Percentiles rank a stretch among this genome's conserved stretches.
These are phyloP conservation scores for Mrakia hoshinonis DNA, from an alignment of 768 basidiomycete genomes.

Conservation along the genomic window DNA sequence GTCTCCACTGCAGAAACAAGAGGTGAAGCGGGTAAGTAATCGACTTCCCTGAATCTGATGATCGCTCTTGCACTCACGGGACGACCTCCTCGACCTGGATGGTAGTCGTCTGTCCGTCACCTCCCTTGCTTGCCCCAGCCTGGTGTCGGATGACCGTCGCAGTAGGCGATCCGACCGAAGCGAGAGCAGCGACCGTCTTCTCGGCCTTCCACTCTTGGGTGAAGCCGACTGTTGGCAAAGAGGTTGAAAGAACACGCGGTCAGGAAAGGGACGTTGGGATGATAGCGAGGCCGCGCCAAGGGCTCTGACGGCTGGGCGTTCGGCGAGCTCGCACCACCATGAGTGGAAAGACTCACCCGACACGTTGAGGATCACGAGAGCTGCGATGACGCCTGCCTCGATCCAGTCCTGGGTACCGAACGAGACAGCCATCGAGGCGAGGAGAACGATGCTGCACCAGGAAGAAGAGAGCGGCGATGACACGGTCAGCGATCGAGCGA, in stretches of 20 bases:
- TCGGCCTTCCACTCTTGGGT: constrained; percentile 42
- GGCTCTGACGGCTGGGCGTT: not conserved
- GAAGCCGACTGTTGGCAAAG: constrained; percentile 38
- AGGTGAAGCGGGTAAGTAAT: too few relatives aligned
- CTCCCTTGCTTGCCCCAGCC: constrained; percentile 21
- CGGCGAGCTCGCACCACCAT: not conserved
- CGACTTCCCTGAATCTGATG: too few relatives aligned
- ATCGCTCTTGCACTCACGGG: constrained; percentile 34
- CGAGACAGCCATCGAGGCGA: constrained; percentile 13
- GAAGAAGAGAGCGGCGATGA: constrained; percentile 32
- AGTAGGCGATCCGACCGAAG: constrained; percentile 41
- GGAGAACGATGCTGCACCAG: not conserved
- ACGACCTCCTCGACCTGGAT: constrained; percentile 39
- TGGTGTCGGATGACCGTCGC: constrained; percentile 39
- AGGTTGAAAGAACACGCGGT: too few relatives aligned
- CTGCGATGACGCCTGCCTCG: constrained; percentile 37
- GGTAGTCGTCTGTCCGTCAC: constrained; percentile 30
- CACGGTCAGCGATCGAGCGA: constrained; percentile 48
- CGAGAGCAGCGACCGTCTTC: constrained; percentile 44
- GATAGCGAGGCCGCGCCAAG: not conserved
- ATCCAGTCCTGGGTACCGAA: constrained; percentile 31
- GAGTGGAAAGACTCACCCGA: not conserved
- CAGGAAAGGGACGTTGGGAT: not conserved
- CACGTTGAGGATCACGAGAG: constrained; percentile 40
- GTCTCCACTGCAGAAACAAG: constrained; percentile 40